These are phyloP conservation scores for barley (Hordeum vulgare) DNA, from an alignment of 176 grass and related monocot species.

Conservation along the genomic window DNA sequence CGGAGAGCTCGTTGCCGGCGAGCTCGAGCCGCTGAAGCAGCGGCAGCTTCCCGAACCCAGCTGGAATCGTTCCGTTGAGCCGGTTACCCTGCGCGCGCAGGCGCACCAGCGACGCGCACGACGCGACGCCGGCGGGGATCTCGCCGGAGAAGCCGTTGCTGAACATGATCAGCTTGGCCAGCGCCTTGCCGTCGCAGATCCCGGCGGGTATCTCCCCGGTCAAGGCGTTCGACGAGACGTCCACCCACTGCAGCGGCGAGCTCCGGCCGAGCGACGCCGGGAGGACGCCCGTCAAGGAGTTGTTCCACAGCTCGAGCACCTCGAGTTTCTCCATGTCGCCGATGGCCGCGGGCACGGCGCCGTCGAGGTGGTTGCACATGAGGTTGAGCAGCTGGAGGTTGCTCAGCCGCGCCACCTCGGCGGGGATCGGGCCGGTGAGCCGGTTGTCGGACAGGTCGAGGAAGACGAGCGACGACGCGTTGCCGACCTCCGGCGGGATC, in stretches of 20 bases:
- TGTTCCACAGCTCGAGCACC: conserved; percentile 93
- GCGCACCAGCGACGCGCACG: conserved; percentile 73
- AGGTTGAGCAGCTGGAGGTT: conserved; percentile 66
- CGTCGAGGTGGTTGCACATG: conserved; percentile 86
- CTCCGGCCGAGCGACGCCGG: conserved; percentile 54
- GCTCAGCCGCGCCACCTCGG: conserved; percentile 49
- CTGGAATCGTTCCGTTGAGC: conserved; percentile 58
- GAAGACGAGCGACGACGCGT: conserved; percentile 53
- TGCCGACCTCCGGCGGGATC: conserved; percentile 70
- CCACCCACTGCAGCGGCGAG: conserved; percentile 80
- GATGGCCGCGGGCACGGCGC: conserved; percentile 52
- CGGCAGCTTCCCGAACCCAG: conserved; percentile 66
- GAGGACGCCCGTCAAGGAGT: conserved; percentile 64
- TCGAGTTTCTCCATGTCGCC: conserved; percentile 53
- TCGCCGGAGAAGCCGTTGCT: conserved; percentile 65
- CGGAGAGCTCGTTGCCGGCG: conserved; percentile 64
- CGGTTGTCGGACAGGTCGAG: conserved; percentile 79
- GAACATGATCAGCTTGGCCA: conserved; percentile 87
- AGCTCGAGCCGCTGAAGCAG: conserved; percentile 77
- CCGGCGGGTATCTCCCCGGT: conserved; percentile 44
- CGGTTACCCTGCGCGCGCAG: conserved; percentile 80
- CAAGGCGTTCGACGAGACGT: conserved; percentile 80
- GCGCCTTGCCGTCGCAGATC: conserved; percentile 58
- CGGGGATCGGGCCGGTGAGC: conserved; percentile 53
- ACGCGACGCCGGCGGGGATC: conserved; percentile 54